phyloP scores from a whole-genome alignment of 2,329 filamentous ascomycete species.

The Alternaria ethzedia region DNA sequence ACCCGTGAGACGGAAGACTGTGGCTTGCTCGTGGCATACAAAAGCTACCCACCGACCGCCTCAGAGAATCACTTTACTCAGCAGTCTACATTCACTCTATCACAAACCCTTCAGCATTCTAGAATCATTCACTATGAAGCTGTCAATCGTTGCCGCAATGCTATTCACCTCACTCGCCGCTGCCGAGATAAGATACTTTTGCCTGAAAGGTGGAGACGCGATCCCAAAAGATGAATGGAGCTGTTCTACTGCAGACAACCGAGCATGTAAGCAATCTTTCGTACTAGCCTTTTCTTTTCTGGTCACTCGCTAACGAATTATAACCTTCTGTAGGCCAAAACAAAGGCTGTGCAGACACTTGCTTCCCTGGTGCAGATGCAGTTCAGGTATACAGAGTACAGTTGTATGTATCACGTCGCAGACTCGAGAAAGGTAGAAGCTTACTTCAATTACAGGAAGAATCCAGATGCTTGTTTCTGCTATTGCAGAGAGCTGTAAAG shows the following conservation, averaged over 20 bases:
- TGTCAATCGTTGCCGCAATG: neutral
- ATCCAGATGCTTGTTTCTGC: neutral
- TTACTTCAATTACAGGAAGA: neutral
- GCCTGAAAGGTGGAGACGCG: neutral
- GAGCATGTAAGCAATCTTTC: neutral
- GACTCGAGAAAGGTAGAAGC: neutral
- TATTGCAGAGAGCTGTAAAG: neutral
- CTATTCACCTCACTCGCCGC: neutral
- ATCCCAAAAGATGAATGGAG: neutral
- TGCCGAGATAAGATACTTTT: neutral
- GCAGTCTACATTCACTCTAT: neutral
- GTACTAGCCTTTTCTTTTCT: neutral
- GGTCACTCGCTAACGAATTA: neutral
- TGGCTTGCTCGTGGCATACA: neutral
- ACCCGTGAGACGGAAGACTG: neutral
- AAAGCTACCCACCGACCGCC: neutral
- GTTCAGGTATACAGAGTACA: neutral
- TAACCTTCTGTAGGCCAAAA: neutral
- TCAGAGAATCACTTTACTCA: neutral
- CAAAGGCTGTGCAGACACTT: neutral
- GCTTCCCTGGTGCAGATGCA: neutral
- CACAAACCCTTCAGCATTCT: rapidly evolving
- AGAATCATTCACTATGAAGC: neutral
- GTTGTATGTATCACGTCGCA: neutral
- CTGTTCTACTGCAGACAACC: neutral